These are phyloP conservation scores for Phytophthora agathidicida DNA, from an alignment of 352 stramenopile genomes.

Conservation along the genomic window DNA sequence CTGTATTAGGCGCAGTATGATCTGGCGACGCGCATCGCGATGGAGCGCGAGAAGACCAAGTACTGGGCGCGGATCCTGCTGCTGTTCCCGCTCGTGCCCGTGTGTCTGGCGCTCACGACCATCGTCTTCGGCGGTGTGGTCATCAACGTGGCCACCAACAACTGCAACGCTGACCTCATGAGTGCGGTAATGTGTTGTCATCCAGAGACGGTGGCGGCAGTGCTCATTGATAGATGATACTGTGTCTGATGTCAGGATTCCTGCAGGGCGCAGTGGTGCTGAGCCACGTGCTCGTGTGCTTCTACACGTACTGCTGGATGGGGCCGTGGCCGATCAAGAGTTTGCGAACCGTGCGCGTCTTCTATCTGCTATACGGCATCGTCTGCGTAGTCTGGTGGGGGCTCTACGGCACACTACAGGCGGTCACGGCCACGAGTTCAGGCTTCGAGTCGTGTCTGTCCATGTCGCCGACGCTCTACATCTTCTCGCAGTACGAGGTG, in stretches of 20 bases:
- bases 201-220: not conserved
- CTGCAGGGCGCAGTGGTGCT: constrained; percentile 69
- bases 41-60: constrained; percentile 70
- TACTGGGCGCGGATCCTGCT: constrained; percentile 74
- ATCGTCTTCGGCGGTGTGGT: constrained; percentile 70
- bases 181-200: constrained; percentile 26
- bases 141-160: constrained; percentile 68
- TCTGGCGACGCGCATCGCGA: constrained; percentile 53
- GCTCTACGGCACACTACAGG: constrained; percentile 66
- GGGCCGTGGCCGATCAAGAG: constrained; percentile 58
- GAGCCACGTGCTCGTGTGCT: constrained; percentile 67
- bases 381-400: constrained; percentile 72
- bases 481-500: constrained; percentile 78
- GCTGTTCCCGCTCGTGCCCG: constrained; percentile 66
- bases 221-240: constrained; percentile 13
- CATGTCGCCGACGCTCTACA: constrained; percentile 67
- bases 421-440: constrained; percentile 56
- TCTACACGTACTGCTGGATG: constrained; percentile 82
- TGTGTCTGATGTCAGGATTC: constrained; percentile 46
- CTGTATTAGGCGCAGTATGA: constrained; percentile 49
- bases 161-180: constrained; percentile 75
- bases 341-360: constrained; percentile 60
- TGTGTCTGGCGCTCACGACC: constrained; percentile 63
- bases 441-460: constrained; percentile 76
- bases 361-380: constrained; percentile 68